Conservation (phyloP, 768 basidiomycete species). For the Hericium alpestre region DNA sequence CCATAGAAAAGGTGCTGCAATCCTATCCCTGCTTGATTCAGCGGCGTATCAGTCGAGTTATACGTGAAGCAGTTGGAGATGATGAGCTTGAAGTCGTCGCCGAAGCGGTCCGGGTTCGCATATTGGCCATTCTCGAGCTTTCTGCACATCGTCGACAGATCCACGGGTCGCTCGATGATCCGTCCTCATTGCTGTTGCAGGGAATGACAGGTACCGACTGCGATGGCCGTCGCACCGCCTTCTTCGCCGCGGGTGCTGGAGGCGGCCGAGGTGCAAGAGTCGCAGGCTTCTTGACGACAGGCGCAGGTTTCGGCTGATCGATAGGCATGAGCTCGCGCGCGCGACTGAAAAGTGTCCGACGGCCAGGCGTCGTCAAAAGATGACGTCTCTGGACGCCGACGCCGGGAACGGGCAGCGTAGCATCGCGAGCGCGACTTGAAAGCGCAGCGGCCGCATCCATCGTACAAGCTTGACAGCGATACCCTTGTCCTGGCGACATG, state of each 20-base stretch:
- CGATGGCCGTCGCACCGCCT: slow-evolving; percentile 55
- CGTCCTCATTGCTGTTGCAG: slow-evolving; percentile 57
- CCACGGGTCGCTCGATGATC: slow-evolving; percentile 92
- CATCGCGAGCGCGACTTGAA: no score
- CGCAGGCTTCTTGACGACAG: slow-evolving; percentile 32
- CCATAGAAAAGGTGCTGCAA: slow-evolving; percentile 85
- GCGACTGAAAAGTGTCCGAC: no score
- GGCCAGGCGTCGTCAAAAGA: no score
- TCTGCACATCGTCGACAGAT: slow-evolving; percentile 76
- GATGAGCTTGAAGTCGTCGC: slow-evolving; percentile 89
- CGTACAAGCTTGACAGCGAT: no score
- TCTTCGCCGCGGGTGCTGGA: slow-evolving; percentile 33
- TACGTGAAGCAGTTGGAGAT: slow-evolving; percentile 88
- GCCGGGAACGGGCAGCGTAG: no score
- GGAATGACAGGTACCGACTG: slow-evolving; percentile 76
- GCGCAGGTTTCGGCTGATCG: slow-evolving; percentile 27
- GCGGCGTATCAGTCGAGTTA: no score
- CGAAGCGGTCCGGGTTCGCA: slow-evolving; percentile 66
- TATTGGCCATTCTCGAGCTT: slow-evolving; percentile 79
- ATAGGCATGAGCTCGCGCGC: slow-evolving; percentile 20
- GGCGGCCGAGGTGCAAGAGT: slow-evolving; percentile 33
- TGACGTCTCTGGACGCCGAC: no score
- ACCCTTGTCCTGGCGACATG: no score
- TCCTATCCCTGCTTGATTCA: no score
- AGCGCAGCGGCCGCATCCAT: no score